Conservation (phyloP, 1,284 basidiomycete genomes). For the Laetiporus sulphureus region DNA sequence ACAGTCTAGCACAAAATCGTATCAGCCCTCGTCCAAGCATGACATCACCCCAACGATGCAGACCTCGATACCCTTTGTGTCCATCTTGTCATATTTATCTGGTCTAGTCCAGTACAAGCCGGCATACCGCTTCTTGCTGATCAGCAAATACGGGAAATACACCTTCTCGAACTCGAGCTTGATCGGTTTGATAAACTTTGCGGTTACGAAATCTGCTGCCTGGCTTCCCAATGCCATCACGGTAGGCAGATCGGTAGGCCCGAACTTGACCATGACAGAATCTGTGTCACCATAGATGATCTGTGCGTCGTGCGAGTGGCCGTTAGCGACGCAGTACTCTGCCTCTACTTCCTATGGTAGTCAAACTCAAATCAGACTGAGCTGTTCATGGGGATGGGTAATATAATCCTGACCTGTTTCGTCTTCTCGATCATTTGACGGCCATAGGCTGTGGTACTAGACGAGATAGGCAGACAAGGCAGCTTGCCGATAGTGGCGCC, state of each 20-base stretch:
- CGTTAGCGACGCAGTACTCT: constrained; percentile 82
- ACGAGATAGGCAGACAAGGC: constrained; percentile 90
- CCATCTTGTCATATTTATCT: constrained; percentile 98
- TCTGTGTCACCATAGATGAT: constrained; percentile 98
- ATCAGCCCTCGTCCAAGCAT: not conserved
- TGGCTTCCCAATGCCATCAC: constrained; percentile 91
- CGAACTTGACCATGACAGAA: constrained; percentile 96
- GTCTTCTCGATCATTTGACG: constrained; percentile 97
- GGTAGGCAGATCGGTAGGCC: constrained; percentile 74
- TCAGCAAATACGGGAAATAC: constrained; percentile 93
- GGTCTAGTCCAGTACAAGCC: constrained; percentile 92
- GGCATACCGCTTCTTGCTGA: constrained; percentile 96
- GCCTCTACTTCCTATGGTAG: constrained; percentile 73
- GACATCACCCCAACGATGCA: constrained; percentile 35
- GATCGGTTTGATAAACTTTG: constrained; percentile 90
- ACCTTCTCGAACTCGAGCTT: constrained; percentile 98
- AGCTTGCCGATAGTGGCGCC: constrained; percentile 94
- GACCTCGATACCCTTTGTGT: constrained; percentile 97
- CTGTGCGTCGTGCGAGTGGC: constrained; percentile 79
- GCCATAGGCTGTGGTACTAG: constrained; percentile 88
- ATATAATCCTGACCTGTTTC: constrained; percentile 51
- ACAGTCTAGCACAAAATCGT: constrained; percentile 66
- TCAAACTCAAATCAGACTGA: not conserved
- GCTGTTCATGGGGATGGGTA: not conserved
- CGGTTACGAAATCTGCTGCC: constrained; percentile 90